These are phyloP conservation scores for Calonectria henricotiae DNA, from an alignment of 2,329 filamentous ascomycete species.

Conservation along the genomic window DNA sequence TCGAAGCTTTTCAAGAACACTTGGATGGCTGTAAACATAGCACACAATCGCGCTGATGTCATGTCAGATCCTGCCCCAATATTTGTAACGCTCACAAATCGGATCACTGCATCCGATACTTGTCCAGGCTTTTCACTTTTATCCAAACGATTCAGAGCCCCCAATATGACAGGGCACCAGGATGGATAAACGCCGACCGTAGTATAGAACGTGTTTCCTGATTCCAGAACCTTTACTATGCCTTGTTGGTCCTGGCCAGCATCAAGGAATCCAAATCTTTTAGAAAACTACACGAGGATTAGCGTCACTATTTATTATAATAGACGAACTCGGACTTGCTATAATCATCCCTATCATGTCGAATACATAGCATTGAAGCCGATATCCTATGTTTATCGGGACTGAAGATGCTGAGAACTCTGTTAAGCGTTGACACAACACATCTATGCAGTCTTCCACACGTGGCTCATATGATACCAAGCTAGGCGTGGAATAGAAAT, in stretches of 20 bases:
- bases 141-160: not conserved
- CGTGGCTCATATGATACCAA: conserved; percentile 9
- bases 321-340: not conserved
- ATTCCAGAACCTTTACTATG: not conserved
- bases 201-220: not conserved
- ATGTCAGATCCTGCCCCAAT: not conserved
- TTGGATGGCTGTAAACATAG: not conserved
- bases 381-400: not conserved
- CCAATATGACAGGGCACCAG: not conserved
- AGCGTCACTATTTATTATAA: not conserved
- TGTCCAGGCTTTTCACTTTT: not conserved
- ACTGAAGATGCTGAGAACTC: not conserved
- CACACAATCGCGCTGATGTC: not conserved
- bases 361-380: conserved; percentile 11
- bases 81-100: not conserved
- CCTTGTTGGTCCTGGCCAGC: not conserved
- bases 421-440: not conserved
- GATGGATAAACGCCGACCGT: not conserved
- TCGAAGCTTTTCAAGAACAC: not conserved
- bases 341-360: conserved; percentile 17
- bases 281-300: not conserved
- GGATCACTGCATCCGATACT: not conserved
- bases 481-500: conserved; percentile 4
- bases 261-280: conserved; percentile 8
- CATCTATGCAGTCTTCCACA: conserved; percentile 4